Evolutionary conservation across 371 early-diverging fungal genomes (phyloP).

Genomic region (Thermomucor indicae-seudaticae): DNA sequence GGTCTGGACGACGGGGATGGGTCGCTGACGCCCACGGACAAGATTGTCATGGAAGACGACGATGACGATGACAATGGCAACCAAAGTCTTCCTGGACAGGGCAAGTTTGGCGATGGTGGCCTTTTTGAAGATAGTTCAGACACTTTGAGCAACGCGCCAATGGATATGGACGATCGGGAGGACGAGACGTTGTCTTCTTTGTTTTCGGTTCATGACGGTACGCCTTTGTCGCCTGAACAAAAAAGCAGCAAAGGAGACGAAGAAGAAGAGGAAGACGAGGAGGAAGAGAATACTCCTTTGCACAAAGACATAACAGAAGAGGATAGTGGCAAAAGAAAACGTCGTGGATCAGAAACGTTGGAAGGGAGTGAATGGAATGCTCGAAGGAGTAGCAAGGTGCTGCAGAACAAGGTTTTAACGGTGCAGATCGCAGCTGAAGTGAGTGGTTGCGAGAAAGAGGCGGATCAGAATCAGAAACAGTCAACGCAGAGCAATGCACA

Average conservation of each 20-base stretch:
- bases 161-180: conserved; percentile 13
- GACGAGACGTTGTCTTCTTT: too few relatives aligned
- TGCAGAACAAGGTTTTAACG: too few relatives aligned
- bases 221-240: too few relatives aligned
- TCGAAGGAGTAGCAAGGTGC: not conserved
- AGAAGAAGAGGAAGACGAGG: not conserved
- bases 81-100: too few relatives aligned
- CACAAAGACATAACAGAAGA: not conserved
- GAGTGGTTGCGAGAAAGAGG: too few relatives aligned
- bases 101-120: conserved; percentile 5
- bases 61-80: conserved; percentile 2
- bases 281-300: not conserved
- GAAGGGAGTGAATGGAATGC: too few relatives aligned
- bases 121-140: conserved; percentile 14
- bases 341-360: too few relatives aligned
- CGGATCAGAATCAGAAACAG: too few relatives aligned
- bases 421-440: too few relatives aligned
- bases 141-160: conserved; percentile 13
- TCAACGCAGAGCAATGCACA: too few relatives aligned
- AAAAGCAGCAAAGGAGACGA: not conserved
- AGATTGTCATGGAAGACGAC: conserved; percentile 9
- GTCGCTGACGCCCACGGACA: conserved; percentile 16
- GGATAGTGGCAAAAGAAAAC: too few relatives aligned
- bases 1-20: conserved; percentile 19
- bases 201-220: too few relatives aligned